phyloP scores from a whole-genome alignment of 2,329 filamentous ascomycete species.

The Alternaria ventricosa region DNA sequence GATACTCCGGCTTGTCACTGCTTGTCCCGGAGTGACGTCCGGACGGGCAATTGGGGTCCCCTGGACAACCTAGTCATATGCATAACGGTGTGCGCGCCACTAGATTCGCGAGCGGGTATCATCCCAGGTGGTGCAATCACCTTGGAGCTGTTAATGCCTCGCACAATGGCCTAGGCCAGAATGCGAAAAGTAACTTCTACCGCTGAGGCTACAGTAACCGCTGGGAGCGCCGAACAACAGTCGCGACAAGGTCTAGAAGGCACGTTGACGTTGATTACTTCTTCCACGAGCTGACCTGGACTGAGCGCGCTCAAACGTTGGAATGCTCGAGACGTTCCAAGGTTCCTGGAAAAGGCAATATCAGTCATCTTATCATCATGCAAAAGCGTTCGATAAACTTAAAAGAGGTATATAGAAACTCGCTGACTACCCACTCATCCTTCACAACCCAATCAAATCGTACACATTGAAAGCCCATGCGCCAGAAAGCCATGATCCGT shows the following conservation, averaged over 20 bases:
- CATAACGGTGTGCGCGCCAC: neutral
- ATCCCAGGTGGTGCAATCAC: neutral
- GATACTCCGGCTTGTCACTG: neutral
- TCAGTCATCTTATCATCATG: neutral
- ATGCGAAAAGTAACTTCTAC: neutral
- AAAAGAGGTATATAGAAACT: conserved; percentile 11
- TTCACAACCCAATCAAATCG: conserved; percentile 13
- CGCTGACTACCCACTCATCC: conserved; percentile 11
- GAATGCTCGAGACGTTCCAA: neutral
- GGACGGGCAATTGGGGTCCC: neutral
- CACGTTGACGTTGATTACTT: neutral
- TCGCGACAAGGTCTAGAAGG: neutral
- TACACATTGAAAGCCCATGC: conserved; percentile 11
- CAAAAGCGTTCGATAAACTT: conserved; percentile 1
- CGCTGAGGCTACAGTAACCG: neutral
- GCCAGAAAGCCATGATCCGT: conserved; percentile 5
- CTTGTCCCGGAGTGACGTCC: neutral
- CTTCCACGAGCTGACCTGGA: neutral
- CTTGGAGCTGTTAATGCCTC: neutral
- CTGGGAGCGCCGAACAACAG: conserved; percentile 1
- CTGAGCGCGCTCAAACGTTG: neutral
- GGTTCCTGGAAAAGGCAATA: neutral
- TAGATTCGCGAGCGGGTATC: conserved; percentile 3
- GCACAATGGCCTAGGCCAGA: neutral
- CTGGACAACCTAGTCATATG: neutral